Percentiles rank a stretch among this genome's conserved stretches.
Conservation (phyloP, 2,329 filamentous ascomycete species). For the Fusarium lateritium region DNA sequence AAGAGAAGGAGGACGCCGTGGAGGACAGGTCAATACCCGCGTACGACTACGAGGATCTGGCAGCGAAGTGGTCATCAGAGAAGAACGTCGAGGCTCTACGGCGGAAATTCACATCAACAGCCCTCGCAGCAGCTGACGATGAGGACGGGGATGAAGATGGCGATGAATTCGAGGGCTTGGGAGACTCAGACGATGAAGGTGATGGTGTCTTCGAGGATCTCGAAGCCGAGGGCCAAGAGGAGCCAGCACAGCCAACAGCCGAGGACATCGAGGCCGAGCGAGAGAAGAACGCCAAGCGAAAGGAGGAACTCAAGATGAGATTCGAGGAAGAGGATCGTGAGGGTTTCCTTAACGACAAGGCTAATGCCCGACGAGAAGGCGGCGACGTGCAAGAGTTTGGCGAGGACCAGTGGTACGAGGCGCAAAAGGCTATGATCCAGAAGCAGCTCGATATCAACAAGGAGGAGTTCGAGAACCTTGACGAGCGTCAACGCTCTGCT, state of each 20-base stretch:
- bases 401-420: conserved; percentile 99
- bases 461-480: conserved; percentile 89
- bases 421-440: conserved; percentile 93
- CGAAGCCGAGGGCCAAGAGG: conserved; percentile 77
- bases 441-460: conserved; percentile 98
- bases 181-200: conserved; percentile 66
- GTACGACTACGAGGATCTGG: conserved; percentile 85
- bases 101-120: conserved; percentile 80
- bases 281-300: conserved; percentile 89
- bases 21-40: conserved; percentile 86
- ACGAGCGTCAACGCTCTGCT: conserved; percentile 84
- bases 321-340: conserved; percentile 99
- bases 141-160: conserved; percentile 58
- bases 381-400: conserved; percentile 85
- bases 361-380: conserved; percentile 78
- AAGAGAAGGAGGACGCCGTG: conserved; percentile 77
- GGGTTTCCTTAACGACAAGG: conserved; percentile 92
- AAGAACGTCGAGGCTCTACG: conserved; percentile 83
- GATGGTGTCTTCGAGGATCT: conserved; percentile 73
- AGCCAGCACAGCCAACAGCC: conserved; percentile 58
- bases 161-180: conserved; percentile 68
- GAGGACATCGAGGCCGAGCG: conserved; percentile 87
- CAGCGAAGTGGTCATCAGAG: conserved; percentile 86
- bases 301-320: conserved; percentile 93
- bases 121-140: conserved; percentile 59